Base-by-base conservation (phyloP, 768 basidiomycete genomes). In the Lactarius akahatsu region DNA sequence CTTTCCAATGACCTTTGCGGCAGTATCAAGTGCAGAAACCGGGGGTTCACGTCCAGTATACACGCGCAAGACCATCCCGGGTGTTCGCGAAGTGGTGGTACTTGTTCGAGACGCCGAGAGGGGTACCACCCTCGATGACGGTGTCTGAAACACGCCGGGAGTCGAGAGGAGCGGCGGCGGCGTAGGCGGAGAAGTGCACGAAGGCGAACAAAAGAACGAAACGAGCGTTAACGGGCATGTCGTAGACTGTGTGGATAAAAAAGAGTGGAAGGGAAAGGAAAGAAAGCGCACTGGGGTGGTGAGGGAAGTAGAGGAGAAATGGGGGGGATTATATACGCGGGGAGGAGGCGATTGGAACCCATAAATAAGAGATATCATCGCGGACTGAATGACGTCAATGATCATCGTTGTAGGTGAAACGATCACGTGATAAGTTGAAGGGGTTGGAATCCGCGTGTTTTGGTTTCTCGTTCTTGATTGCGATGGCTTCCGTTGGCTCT, bases 401-500 rank as follows among this genome's bases (percentile, higher is more conserved):
- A 38, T 30, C 45, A 0, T n/a, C 10, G 28, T 30, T 28, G 52
- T 13, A 13, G 26, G 55, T 56, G 18, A 56, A 56, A 56, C 61
- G 61, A 30, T 66, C 65, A 66, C 65, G 65, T 66, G 65, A 16
- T 3, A 6, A 4, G 61, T 66, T 66, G 38, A 41, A 66, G 0
- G 23, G 6, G 28, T 41, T 47, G 55, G 55, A 30, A 36, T 18
- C 11, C 28, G 32, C 9, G 32, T 26, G 20, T 50, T 50, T 23
- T 13, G 13, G 10, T 50, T 50, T 0, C 11, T 50, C 41, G 20
- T 26, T 41, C 26, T 18, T 7, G 40, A 11, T 15, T 18, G 3
- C 47, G 6, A 43, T 90, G 74, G 79, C 82, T 30, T 82, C 86
- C 4, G 79, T 83, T 40, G 76, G 77, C 58, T 71, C 81, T 30